A percentile compares a stretch with the other conserved stretches of the same genome.
Conservation (phyloP, 225 moss, liverwort and hornwort species). For the Bryum argenteum region DNA sequence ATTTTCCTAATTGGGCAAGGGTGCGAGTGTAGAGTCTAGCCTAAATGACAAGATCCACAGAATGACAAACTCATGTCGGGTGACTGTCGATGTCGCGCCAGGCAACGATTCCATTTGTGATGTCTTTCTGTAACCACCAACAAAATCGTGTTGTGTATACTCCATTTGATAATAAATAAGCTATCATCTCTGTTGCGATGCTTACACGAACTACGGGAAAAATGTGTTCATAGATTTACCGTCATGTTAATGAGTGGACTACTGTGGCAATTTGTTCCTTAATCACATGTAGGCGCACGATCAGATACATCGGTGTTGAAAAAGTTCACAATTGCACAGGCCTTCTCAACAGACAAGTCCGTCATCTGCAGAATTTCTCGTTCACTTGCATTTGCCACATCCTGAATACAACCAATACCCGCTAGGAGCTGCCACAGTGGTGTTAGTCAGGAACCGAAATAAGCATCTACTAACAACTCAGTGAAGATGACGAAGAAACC, state of each 20-base stretch:
- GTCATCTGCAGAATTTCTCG: conserved; percentile 46
- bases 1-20: no score
- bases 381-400: conserved; percentile 46
- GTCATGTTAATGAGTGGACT: not conserved
- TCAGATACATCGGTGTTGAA: conserved; percentile 35
- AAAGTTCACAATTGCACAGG: conserved; percentile 37
- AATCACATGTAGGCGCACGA: conserved; percentile 18
- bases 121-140: no score
- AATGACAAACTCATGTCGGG: no score
- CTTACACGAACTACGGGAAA: not conserved
- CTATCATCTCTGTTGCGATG: no score
- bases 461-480: conserved; percentile 6
- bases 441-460: conserved; percentile 14
- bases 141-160: no score
- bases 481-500: not conserved
- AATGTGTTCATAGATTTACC: not conserved
- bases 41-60: no score
- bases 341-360: conserved; percentile 47
- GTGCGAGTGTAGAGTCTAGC: no score
- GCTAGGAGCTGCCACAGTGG: conserved; percentile 43
- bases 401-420: conserved; percentile 53
- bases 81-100: no score
- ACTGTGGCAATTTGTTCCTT: conserved; percentile 5
- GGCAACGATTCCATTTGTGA: no score
- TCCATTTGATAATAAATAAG: no score